A percentile compares a stretch with the other conserved stretches of the same genome.
These are phyloP conservation scores for Jacaranda copaia DNA, from an alignment of 257 asterid genomes.

Conservation along the genomic window DNA sequence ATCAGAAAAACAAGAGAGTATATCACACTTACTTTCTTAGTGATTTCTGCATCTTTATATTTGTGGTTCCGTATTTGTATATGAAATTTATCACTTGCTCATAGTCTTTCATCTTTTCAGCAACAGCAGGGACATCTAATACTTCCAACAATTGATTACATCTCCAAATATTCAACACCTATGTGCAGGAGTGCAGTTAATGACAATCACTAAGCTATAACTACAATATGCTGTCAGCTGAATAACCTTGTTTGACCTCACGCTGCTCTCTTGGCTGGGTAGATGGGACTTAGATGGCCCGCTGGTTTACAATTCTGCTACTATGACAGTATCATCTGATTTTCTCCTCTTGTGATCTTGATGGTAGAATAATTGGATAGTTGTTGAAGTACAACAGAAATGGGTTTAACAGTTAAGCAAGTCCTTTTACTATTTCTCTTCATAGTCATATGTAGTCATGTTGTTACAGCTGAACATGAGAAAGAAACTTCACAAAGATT, in stretches of 20 bases:
- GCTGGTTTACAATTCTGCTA: slow-evolving; percentile 10
- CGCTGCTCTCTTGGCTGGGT: slow-evolving; percentile 32
- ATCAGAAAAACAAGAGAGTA: not conserved
- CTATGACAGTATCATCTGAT: slow-evolving; percentile 26
- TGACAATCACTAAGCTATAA: slow-evolving; percentile 31
- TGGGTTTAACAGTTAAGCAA: slow-evolving; percentile 53
- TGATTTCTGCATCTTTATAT: slow-evolving; percentile 18
- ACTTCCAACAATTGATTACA: not conserved
- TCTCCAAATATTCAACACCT: slow-evolving; percentile 9
- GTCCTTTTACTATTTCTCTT: slow-evolving; percentile 52
- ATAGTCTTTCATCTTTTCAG: slow-evolving; percentile 18
- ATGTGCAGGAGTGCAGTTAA: slow-evolving; percentile 22
- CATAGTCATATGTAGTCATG: slow-evolving; percentile 42
- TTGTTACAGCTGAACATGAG: slow-evolving; percentile 48
- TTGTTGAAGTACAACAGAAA: slow-evolving; percentile 30
- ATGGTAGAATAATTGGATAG: slow-evolving; percentile 29
- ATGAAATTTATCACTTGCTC: slow-evolving; percentile 13
- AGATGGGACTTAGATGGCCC: slow-evolving; percentile 16
- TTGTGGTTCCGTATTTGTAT: slow-evolving; percentile 20
- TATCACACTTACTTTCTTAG: not conserved
- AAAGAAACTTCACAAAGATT: slow-evolving; percentile 50
- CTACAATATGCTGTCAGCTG: slow-evolving; percentile 2
- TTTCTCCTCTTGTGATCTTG: slow-evolving; percentile 20
- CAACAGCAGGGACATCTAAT: slow-evolving; percentile 27
- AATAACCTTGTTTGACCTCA: slow-evolving; percentile 24